Conservation (phyloP, 495 filamentous ascomycete genomes). For the Hypoxylon fuscum region DNA sequence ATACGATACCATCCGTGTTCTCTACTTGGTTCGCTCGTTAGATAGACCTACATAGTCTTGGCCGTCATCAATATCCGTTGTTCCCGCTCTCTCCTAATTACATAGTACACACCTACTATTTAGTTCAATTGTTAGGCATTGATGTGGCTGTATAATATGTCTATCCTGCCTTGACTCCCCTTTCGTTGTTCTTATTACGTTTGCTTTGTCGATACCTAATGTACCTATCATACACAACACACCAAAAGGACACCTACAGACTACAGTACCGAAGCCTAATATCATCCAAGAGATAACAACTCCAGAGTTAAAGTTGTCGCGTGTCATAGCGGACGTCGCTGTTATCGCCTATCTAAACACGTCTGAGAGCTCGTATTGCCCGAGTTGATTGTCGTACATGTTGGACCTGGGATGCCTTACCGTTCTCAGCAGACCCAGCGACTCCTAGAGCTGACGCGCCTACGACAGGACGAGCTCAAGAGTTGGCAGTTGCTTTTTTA, state of each 20-base stretch:
- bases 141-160: slow-evolving; percentile 26
- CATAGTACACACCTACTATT: no score
- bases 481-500: no score
- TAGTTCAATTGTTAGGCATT: slow-evolving; percentile 15
- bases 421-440: slow-evolving; percentile 39
- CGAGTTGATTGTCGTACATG: slow-evolving; percentile 18
- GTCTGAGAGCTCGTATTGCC: slow-evolving; percentile 17
- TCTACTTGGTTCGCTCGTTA: slow-evolving; percentile 33
- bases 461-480: slow-evolving; percentile 22
- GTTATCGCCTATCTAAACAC: slow-evolving; percentile 3
- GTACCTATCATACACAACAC: background rate
- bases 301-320: slow-evolving; percentile 10
- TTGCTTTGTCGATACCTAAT: slow-evolving; percentile 14
- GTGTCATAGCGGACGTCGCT: slow-evolving; percentile 17
- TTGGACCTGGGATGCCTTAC: slow-evolving; percentile 47
- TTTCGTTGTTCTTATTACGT: background rate
- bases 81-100: slow-evolving; percentile 24
- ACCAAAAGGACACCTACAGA: background rate
- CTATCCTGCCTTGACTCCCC: slow-evolving; percentile 8
- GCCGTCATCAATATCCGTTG: slow-evolving; percentile 37
- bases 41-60: slow-evolving; percentile 23
- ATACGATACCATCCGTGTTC: slow-evolving; percentile 25
- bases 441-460: slow-evolving; percentile 40
- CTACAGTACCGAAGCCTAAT: background rate
- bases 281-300: background rate